These are phyloP conservation scores for Ogataea methylovora DNA, from an alignment of 805 yeast species.

Conservation along the genomic window DNA sequence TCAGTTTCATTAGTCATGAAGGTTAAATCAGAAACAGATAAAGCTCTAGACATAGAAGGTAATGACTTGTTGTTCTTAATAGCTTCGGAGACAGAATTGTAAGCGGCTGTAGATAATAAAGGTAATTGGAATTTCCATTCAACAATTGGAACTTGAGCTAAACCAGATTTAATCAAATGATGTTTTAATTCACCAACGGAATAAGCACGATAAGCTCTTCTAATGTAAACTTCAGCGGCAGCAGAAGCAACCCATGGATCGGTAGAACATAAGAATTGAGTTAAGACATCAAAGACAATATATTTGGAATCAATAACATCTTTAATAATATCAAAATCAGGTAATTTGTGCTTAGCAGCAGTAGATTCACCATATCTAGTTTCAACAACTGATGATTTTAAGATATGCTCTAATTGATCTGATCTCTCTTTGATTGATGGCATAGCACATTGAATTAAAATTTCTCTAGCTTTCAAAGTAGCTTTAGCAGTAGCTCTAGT, in stretches of 20 bases:
- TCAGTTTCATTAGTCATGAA: constrained; percentile 67
- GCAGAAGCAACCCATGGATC: constrained; percentile 92
- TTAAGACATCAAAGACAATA: constrained; percentile 91
- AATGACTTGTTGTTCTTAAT: constrained; percentile 31
- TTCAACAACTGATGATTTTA: constrained; percentile 85
- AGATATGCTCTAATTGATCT: constrained; percentile 93
- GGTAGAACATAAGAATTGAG: constrained; percentile 77
- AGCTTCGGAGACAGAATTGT: constrained; percentile 55
- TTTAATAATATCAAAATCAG: constrained; percentile 69
- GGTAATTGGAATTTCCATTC: constrained; percentile 90
- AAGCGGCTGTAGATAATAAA: constrained; percentile 60
- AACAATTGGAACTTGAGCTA: constrained; percentile 49
- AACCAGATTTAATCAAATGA: constrained; percentile 36
- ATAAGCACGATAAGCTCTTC: constrained; percentile 97
- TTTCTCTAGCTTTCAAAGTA: constrained; percentile 91
- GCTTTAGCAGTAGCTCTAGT: constrained; percentile 89
- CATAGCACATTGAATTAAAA: constrained; percentile 90
- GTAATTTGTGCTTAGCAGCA: constrained; percentile 68
- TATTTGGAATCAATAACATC: constrained; percentile 96
- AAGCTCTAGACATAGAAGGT: constrained; percentile 64
- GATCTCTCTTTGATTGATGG: constrained; percentile 95
- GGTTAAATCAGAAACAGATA: constrained; percentile 87
- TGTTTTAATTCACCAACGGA: constrained; percentile 72
- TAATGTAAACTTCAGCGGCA: constrained; percentile 92
- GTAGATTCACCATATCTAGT: constrained; percentile 79